Conservation (phyloP, 805 yeast genomes). For the Ogataea pignaliae region DNA sequence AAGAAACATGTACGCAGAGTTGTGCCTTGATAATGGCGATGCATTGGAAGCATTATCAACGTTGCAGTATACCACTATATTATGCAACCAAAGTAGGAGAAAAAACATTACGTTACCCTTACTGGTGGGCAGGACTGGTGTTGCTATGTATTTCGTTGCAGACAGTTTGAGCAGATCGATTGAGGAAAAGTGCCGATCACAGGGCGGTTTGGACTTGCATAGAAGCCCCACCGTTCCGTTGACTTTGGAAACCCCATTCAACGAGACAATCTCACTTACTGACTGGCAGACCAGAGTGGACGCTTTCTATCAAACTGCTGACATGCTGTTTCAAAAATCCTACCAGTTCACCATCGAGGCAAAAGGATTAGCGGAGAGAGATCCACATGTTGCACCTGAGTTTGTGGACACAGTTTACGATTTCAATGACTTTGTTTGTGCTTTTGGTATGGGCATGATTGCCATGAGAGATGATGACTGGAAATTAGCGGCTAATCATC, state of each 20-base stretch:
- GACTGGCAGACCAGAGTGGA: not conserved
- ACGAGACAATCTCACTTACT: not conserved
- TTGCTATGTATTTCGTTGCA: not conserved
- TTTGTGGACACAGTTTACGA: slow-evolving; percentile 12
- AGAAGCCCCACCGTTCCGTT: not conserved
- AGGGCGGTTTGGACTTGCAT: not conserved
- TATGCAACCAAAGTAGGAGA: not conserved
- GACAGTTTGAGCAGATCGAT: not conserved
- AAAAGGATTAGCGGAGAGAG: not conserved
- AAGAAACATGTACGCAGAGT: slow-evolving; percentile 1
- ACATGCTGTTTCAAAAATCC: not conserved
- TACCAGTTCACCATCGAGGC: not conserved
- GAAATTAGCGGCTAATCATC: slow-evolving; percentile 10
- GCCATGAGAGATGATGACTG: slow-evolving; percentile 6
- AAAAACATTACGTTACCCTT: no score
- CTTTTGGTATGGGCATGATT: slow-evolving; percentile 15
- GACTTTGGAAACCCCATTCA: not conserved
- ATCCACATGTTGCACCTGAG: slow-evolving; percentile 6
- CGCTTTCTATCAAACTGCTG: not conserved
- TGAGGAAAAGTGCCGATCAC: not conserved
- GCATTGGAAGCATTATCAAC: not conserved
- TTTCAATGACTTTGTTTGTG: slow-evolving; percentile 14
- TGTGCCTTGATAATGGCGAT: not conserved
- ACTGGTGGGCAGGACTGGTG: no score
- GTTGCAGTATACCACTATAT: not conserved